Base-by-base conservation (phyloP, 129 eudicot species). In the Arctium minus region DNA sequence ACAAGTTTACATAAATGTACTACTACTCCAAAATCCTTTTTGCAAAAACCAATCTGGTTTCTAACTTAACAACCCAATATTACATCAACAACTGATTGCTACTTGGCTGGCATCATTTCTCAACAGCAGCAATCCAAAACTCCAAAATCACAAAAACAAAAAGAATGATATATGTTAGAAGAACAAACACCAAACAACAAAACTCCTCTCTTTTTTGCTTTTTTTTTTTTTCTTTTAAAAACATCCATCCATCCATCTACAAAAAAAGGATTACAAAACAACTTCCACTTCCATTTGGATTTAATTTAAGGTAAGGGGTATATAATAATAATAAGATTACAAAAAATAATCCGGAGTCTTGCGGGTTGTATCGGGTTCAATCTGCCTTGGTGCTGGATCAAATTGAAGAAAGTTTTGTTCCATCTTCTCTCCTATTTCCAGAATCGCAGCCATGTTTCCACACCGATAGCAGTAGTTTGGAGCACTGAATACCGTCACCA, bases 381-480 rank as follows among this genome's bases (percentile, higher is more conserved):
- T 92, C 86, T 92, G 98, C 76, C 97, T 85, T 39, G 98, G 98
- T 18, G 97, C 97, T 1, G 98, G 98, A 74, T 94, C 98, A 81
- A 94, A 94, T 68, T 94, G 98, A 82, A 94, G 97, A 86, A 94
- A 92, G 73, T 91, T 94, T 81, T 92, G 97, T 60, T 94, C 98
- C 98, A 94, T 94, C 77, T 92, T 89, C 83, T 94, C 98, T 74
- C 98, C 98, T 35, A 94, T 91, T 85, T 92, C 96, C 6, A 94
- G 94, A 32, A 94, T 91, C 35, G 93, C 93, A 78, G 97, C 97
- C 98, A 91, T 94, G 40, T 94, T 94, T 56, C 97, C 97, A 76
- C 98, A 94, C 1, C 98, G 92, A 80, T 94, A 94, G 74, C 97
- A 93, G 65, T 93, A 93, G 82, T 93, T 93, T 38, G 98, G 98